Percentiles rank a stretch among this genome's conserved stretches.
Conservation (phyloP, 1,139 yeast species). For the Entelexis sorbosivorans region DNA sequence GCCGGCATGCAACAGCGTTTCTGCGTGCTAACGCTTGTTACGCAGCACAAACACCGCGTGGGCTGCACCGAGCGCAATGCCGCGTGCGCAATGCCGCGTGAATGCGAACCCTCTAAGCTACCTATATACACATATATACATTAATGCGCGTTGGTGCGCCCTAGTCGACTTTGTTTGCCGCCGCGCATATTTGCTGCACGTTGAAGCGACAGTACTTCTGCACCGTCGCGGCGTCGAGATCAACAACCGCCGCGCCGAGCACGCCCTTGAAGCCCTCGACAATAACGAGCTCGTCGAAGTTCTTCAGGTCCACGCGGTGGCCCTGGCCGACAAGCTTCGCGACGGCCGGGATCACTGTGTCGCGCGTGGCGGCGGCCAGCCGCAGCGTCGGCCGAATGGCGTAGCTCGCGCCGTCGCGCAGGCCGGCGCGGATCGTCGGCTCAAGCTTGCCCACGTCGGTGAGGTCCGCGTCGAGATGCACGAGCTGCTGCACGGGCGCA, state of each 20-base stretch:
- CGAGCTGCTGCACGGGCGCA: conserved; percentile 69
- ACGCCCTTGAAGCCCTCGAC: conserved; percentile 67
- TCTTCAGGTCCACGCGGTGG: conserved; percentile 70
- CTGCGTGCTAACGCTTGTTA: too few species aligned
- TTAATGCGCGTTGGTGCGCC: too few species aligned
- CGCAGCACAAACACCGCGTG: too few species aligned
- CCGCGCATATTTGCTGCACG: conserved; percentile 13
- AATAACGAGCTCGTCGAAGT: conserved; percentile 64
- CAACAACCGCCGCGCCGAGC: conserved; percentile 21
- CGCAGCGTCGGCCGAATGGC: conserved; percentile 75
- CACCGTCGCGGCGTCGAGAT: conserved; percentile 17
- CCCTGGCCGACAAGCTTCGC: conserved; percentile 58
- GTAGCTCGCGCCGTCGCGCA: conserved; percentile 39
- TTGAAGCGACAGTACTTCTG: conserved; percentile 15
- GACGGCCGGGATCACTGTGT: conserved; percentile 55
- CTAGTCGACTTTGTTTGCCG: background rate
- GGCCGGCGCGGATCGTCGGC: conserved; percentile 11
- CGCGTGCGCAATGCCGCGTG: too few species aligned
- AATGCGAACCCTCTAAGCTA: too few species aligned
- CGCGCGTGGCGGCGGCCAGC: conserved; percentile 58
- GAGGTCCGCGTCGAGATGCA: conserved; percentile 45
- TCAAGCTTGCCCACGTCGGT: conserved; percentile 42
- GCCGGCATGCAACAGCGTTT: too few species aligned
- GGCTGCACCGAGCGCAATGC: too few species aligned
- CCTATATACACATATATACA: too few species aligned